Evolutionary conservation across 2,329 filamentous ascomycete genomes (phyloP).

Genomic region (Colletotrichum brevisporum): DNA sequence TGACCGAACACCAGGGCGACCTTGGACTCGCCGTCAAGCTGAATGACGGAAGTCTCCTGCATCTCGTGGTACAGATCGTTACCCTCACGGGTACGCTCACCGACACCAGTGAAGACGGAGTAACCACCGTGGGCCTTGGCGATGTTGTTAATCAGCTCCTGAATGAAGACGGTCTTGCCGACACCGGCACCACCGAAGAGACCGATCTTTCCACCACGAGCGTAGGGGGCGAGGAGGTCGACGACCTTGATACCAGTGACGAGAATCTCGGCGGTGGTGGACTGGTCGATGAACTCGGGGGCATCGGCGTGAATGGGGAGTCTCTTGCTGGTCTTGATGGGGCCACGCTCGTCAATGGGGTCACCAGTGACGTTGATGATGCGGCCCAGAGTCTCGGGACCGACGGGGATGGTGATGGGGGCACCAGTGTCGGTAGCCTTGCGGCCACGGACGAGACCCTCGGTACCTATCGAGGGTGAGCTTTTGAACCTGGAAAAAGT

Average conservation of each 20-base stretch:
- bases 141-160: constrained; percentile 99
- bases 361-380: constrained; percentile 99
- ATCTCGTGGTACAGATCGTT: constrained; percentile 99
- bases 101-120: constrained; percentile 99
- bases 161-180: constrained; percentile 99
- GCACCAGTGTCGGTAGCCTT: constrained; percentile 89
- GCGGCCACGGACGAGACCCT: constrained; percentile 97
- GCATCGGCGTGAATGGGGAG: constrained; percentile 95
- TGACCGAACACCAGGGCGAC: constrained; percentile 99
- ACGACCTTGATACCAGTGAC: constrained; percentile 99
- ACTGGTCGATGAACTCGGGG: constrained; percentile 94
- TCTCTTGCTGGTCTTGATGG: constrained; percentile 92
- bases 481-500: constrained; percentile 41
- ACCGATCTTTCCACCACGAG: constrained; percentile 99
- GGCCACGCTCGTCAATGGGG: constrained; percentile 99
- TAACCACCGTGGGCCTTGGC: constrained; percentile 99
- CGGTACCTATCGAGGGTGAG: constrained; percentile 78
- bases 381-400: constrained; percentile 92
- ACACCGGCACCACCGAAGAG: constrained; percentile 99
- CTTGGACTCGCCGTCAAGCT: constrained; percentile 99
- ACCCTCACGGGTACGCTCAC: constrained; percentile 99
- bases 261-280: constrained; percentile 94
- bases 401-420: constrained; percentile 97
- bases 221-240: constrained; percentile 98
- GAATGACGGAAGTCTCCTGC: constrained; percentile 99